Evolutionary conservation across 2,329 filamentous ascomycete genomes (phyloP).

Genomic region (Fusarium bulbicola): DNA sequence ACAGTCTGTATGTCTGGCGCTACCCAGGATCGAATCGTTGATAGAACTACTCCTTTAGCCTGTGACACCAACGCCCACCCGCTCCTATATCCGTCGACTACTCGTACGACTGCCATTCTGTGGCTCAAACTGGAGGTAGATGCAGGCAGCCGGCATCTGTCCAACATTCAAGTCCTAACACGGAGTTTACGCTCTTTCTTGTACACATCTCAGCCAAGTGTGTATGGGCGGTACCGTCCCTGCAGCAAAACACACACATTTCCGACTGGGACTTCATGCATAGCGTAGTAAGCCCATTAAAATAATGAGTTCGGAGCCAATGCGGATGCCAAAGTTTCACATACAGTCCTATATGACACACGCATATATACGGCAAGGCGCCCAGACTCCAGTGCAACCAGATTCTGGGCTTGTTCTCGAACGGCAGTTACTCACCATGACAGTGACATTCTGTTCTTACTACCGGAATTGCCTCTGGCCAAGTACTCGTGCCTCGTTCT

Average conservation of each 20-base stretch:
- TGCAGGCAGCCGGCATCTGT: conserved; percentile 22
- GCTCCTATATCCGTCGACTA: conserved; percentile 28
- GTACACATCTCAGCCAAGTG: conserved; percentile 1
- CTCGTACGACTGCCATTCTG: conserved; percentile 35
- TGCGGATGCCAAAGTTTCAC: conserved; percentile 5
- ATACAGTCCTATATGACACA: neutral
- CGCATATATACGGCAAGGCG: neutral
- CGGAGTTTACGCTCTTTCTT: conserved; percentile 12
- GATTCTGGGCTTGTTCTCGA: neutral
- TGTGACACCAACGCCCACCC: conserved; percentile 12
- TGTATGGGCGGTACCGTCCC: conserved; percentile 36
- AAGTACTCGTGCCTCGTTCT: neutral
- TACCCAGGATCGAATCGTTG: neutral
- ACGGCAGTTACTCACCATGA: neutral
- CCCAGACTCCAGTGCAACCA: neutral
- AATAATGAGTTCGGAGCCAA: neutral
- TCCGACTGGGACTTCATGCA: conserved; percentile 15
- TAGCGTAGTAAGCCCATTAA: conserved; percentile 1
- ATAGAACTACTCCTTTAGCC: conserved; percentile 25
- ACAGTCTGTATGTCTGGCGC: neutral
- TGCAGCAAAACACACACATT: conserved; percentile 38
- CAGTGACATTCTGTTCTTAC: neutral
- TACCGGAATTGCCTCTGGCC: neutral
- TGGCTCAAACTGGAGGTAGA: conserved; percentile 27
- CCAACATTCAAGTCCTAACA: conserved; percentile 14